Percentiles rank a stretch among this genome's conserved stretches.
Conservation (phyloP, 2,329 filamentous ascomycete species). For the Exutisphaerella laricina region DNA sequence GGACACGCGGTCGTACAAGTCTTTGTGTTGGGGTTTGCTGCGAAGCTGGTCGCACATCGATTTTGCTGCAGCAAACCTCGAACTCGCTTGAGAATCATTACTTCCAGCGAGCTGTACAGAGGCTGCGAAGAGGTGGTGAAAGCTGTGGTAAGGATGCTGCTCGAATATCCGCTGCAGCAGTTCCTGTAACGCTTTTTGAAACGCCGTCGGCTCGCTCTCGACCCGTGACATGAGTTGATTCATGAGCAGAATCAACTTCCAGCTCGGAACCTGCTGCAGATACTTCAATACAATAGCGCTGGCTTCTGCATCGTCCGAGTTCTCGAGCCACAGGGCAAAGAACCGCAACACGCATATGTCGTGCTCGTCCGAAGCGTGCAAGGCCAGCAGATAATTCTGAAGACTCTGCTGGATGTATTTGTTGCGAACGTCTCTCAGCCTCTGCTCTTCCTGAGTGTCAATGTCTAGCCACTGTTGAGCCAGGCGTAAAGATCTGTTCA, state of each 20-base stretch:
- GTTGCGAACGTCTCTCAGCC: constrained; percentile 68
- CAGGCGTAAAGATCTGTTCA: constrained; percentile 59
- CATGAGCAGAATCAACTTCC: constrained; percentile 89
- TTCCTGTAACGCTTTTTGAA: constrained; percentile 68
- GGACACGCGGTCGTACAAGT: constrained; percentile 66
- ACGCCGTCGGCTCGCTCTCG: constrained; percentile 61
- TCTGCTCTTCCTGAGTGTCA: constrained; percentile 78
- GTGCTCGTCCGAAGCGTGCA: constrained; percentile 79
- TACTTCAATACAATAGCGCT: constrained; percentile 70
- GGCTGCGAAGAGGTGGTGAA: constrained; percentile 90
- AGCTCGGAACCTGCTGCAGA: constrained; percentile 70
- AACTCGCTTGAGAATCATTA: constrained; percentile 66
- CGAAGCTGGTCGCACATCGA: constrained; percentile 59
- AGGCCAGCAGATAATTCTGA: constrained; percentile 84
- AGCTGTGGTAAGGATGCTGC: constrained; percentile 93
- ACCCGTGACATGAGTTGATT: constrained; percentile 95
- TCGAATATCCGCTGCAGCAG: constrained; percentile 78
- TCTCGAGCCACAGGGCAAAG: constrained; percentile 88
- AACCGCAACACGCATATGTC: constrained; percentile 89
- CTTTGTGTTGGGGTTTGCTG: constrained; percentile 45
- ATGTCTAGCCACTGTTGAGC: constrained; percentile 87
- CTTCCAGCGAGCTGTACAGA: constrained; percentile 57
- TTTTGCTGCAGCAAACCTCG: constrained; percentile 67
- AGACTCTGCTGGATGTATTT: constrained; percentile 83
- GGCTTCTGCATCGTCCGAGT: constrained; percentile 67